A percentile compares a stretch with the other conserved stretches of the same genome.
These are phyloP conservation scores for Pythium grandisporangium DNA, from an alignment of 352 stramenopile species.

Conservation along the genomic window DNA sequence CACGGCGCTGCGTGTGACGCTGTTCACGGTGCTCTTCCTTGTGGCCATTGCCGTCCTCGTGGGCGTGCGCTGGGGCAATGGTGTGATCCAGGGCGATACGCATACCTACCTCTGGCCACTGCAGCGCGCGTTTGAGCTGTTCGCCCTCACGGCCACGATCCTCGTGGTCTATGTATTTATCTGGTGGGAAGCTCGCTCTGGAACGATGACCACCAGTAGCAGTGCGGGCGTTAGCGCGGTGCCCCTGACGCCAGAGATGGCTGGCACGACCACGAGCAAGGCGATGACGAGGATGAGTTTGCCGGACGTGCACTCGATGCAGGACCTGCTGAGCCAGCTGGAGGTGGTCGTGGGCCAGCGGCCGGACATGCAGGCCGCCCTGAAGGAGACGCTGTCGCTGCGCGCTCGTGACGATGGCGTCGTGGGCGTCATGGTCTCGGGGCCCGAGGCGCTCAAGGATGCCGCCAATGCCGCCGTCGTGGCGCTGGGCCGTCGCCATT, in stretches of 20 bases:
- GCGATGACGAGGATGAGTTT: too few relatives aligned
- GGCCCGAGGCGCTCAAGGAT: not conserved
- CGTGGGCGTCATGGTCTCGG: not conserved
- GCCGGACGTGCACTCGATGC: slow-evolving; percentile 31
- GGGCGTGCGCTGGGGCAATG: slow-evolving; percentile 33
- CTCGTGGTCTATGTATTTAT: slow-evolving; percentile 37
- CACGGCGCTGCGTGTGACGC: slow-evolving; percentile 18
- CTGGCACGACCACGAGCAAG: slow-evolving; percentile 5
- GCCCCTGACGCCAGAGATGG: slow-evolving; percentile 1
- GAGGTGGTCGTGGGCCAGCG: slow-evolving; percentile 3
- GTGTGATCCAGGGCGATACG: slow-evolving; percentile 33
- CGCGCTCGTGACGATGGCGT: not conserved
- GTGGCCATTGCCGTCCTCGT: slow-evolving; percentile 24
- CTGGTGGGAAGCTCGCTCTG: slow-evolving; percentile 15
- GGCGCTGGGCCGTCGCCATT: not conserved
- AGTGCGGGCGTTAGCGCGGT: not conserved
- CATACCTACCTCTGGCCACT: slow-evolving; percentile 40
- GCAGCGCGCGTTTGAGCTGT: slow-evolving; percentile 36
- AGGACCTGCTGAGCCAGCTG: slow-evolving; percentile 11
- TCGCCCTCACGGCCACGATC: slow-evolving; percentile 31
- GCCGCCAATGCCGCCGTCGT: not conserved
- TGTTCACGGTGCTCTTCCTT: slow-evolving; percentile 27
- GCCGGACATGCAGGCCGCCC: not conserved
- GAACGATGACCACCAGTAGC: slow-evolving; percentile 1
- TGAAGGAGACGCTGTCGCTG: not conserved